Base-by-base conservation (phyloP, 2,329 filamentous ascomycete species). In the Coniochaeta pulveracea region DNA sequence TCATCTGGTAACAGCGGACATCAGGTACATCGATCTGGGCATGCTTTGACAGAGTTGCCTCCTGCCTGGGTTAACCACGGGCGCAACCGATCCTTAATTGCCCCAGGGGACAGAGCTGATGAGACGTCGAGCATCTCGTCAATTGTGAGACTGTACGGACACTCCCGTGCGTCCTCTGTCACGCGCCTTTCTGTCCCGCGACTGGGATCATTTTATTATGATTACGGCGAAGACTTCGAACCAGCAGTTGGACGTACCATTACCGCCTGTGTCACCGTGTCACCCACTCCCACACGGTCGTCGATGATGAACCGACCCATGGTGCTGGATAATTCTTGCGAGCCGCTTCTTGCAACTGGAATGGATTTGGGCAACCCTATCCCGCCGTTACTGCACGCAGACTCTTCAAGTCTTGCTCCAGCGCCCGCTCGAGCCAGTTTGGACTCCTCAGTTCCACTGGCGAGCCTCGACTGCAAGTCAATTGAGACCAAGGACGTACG, bases 191-290 rank as follows among this genome's bases (percentile, higher is more conserved):
- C 40, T 36, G 34, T 37, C 36, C 18, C 49, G 35, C 42, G 51
- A 28, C 36, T 43, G 22, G 45, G 55, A 37, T 53, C 61, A 26
- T 55, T 62, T 24, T 71, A 69, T 43, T 70, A 71, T 39, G 67
- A 72, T 43, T 71, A 71, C 43, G 63, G 56, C 12, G 67, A 71
- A 40, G 61, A 58, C 3, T 70, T 70, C 33, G 62, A 67, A 12
- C n/a, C n/a, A n/a, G n/a, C n/a, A n/a, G n/a, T n/a, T n/a, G 28
- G 15, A 10, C 28, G 15, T 9, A 11, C 28, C 11, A 24, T 16
- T 12, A 9, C 36, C 15, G 28, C 38, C 10, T 34, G 34, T n/a
- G 34, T 43, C 12, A 47, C 55, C 11, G 34, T 57, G 8, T 52
- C 49, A 5, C 57, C 58, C 4, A 48, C 43, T 4, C 41, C 41